These are phyloP conservation scores for Calonectria crousiana DNA, from an alignment of 2,329 filamentous ascomycete genomes.

Conservation along the genomic window DNA sequence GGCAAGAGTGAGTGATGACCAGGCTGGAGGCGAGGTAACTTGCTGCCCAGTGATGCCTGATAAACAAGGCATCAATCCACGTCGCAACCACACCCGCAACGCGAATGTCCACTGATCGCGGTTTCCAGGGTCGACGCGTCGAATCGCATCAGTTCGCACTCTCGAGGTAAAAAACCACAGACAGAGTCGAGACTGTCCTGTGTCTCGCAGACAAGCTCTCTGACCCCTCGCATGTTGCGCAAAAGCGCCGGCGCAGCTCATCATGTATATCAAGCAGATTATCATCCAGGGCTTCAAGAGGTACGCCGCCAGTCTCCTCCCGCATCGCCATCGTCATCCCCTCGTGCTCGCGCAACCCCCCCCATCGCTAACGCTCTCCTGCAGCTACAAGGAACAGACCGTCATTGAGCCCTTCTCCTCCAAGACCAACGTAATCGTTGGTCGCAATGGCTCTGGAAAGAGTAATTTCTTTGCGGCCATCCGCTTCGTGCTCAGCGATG, in stretches of 20 bases:
- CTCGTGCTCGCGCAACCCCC: conserved; percentile 4
- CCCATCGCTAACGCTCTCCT: conserved; percentile 35
- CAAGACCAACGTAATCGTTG: conserved; percentile 98
- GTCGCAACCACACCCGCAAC: conserved; percentile 40
- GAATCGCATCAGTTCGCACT: conserved; percentile 44
- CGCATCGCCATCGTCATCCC: conserved; percentile 19
- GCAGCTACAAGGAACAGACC: conserved; percentile 98
- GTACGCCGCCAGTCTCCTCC: conserved; percentile 58
- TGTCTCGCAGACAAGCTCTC: conserved; percentile 40
- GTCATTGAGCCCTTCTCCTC: conserved; percentile 98
- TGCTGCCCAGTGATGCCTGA: conserved; percentile 19
- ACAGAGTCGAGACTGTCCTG: conserved; percentile 39
- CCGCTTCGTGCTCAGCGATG: conserved; percentile 97
- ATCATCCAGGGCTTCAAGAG: conserved; percentile 99
- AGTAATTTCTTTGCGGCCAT: conserved; percentile 99
- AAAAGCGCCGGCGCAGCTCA: conserved; percentile 54
- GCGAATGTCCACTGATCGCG: conserved; percentile 46
- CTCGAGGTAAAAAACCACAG: conserved; percentile 32
- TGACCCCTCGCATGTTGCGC: conserved; percentile 51
- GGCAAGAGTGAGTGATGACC: not conserved
- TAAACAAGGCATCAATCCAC: conserved; percentile 41
- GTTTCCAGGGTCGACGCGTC: conserved; percentile 43
- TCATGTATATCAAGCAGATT: conserved; percentile 99
- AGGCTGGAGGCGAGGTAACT: not conserved
- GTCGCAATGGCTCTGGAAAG: conserved; percentile 98